A percentile compares a stretch with the other conserved stretches of the same genome.
phyloP scores from a whole-genome alignment of 2,329 filamentous ascomycete genomes.

The Hypoxylon sp. region DNA sequence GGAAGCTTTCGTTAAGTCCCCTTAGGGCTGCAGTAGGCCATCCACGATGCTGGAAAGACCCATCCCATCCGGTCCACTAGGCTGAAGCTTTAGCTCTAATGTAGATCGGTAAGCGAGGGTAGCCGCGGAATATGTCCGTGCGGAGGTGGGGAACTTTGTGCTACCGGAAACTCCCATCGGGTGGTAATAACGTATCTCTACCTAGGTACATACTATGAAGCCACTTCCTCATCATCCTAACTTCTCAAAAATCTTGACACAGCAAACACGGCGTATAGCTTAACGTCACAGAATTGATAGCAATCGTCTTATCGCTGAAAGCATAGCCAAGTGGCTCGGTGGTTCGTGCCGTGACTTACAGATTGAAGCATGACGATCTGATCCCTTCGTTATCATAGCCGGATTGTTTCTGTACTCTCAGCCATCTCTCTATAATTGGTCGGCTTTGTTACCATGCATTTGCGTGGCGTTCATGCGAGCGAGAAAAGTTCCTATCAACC shows the following conservation, averaged over 20 bases:
- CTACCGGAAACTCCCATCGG: background rate
- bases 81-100: slow-evolving; percentile 30
- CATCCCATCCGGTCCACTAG: slow-evolving; percentile 4
- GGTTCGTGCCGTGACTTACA: background rate
- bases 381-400: background rate
- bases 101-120: no score
- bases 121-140: background rate
- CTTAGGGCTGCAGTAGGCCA: slow-evolving; percentile 10
- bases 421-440: background rate
- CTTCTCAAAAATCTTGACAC: background rate
- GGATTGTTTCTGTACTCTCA: background rate
- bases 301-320: background rate
- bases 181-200: no score
- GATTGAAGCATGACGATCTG: background rate
- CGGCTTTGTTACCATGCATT: no score
- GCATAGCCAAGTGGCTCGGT: background rate
- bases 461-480: background rate
- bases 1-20: slow-evolving; percentile 15
- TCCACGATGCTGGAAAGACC: background rate
- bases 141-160: slow-evolving; percentile 4
- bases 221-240: background rate
- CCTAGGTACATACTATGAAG: no score
- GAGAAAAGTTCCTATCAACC: background rate
- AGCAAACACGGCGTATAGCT: slow-evolving; percentile 2
- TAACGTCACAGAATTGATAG: background rate